These are phyloP conservation scores for Collybiopsis confluens DNA, from an alignment of 768 basidiomycete genomes.

Conservation along the genomic window DNA sequence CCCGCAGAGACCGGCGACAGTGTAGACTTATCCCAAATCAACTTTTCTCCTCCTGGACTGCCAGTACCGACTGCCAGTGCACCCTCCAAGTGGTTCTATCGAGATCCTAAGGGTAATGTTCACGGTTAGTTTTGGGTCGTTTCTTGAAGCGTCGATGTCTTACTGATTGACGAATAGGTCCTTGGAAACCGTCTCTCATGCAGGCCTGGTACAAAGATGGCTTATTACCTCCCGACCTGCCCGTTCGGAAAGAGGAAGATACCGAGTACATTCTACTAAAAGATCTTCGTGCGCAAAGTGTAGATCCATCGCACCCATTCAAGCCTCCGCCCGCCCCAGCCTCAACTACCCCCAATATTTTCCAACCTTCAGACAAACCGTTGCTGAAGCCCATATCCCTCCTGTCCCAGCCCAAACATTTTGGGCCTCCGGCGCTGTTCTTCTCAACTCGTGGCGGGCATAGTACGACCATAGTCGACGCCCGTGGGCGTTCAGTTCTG, in stretches of 20 bases:
- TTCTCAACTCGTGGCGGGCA: constrained; percentile 88
- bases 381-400: constrained; percentile 72
- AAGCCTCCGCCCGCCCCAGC: constrained; percentile 40
- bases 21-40: constrained; percentile 51
- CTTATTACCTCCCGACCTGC: constrained; percentile 75
- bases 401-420: constrained; percentile 73
- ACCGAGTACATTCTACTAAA: constrained; percentile 61
- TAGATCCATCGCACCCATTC: constrained; percentile 83
- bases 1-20: constrained; percentile 42
- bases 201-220: constrained; percentile 88
- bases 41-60: constrained; percentile 77
- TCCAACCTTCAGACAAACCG: constrained; percentile 41
- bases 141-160: constrained; percentile 4
- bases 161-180: constrained; percentile 43
- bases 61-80: constrained; percentile 64
- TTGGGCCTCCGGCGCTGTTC: constrained; percentile 83
- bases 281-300: constrained; percentile 71
- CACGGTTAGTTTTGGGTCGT: constrained; percentile 62
- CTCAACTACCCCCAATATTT: constrained; percentile 25
- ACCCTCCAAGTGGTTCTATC: constrained; percentile 78
- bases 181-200: constrained; percentile 87
- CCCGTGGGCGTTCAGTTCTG: constrained; percentile 79
- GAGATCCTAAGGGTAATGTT: constrained; percentile 75
- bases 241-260: constrained; percentile 76
- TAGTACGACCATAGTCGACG: constrained; percentile 83